Base-by-base conservation (phyloP, 225 moss, liverwort and hornwort genomes). In the Polytrichum commune region DNA sequence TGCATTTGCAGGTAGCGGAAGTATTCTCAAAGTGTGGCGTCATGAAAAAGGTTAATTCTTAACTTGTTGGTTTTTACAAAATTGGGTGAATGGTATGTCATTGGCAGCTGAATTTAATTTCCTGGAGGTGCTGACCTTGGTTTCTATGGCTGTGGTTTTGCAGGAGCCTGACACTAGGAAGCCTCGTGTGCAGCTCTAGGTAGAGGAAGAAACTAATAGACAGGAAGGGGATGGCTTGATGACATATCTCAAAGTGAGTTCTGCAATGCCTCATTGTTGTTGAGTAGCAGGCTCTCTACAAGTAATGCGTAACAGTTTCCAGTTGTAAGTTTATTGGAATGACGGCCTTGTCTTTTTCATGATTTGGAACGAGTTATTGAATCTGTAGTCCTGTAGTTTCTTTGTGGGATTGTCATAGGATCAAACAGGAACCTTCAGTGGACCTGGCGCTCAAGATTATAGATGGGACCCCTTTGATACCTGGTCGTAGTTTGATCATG, bases 171-270 rank as follows among this genome's bases (percentile, higher is more conserved):
- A 98, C 57, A 98, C 95, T 54, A 91, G 84, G 80, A 86, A 91
- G 75, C 98, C 90, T 63, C 86, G 95, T 78, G 66, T 98, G 25
- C 95, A 98, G 79, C 84, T 98, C 9, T 98, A 98, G 67, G 84
- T 90, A 57, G 92, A 98, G 77, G 95, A 76, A 83, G 80, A 85
- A 55, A 95, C 95, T 28, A 93, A 93, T 69, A 83, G 85, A 77
- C 94, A 90, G 77, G 95, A 98, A 87, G 98, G 98, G 71, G 98
- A 98, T 64, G 98, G 91, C 60, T 81, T 98, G 74, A 91, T 98
- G 27, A 98, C 98, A 55, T 98, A 91, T 82, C 64, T 98, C 80
- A 95, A 98, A 93, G 96, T 96, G 77, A 69, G 78, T 73, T 23
- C 72, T 60, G 65, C 4, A 23, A 55, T 13, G 26, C 28, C 3